Base-by-base conservation (phyloP, 495 filamentous ascomycete species). In the Aspergillus ellipticus region DNA sequence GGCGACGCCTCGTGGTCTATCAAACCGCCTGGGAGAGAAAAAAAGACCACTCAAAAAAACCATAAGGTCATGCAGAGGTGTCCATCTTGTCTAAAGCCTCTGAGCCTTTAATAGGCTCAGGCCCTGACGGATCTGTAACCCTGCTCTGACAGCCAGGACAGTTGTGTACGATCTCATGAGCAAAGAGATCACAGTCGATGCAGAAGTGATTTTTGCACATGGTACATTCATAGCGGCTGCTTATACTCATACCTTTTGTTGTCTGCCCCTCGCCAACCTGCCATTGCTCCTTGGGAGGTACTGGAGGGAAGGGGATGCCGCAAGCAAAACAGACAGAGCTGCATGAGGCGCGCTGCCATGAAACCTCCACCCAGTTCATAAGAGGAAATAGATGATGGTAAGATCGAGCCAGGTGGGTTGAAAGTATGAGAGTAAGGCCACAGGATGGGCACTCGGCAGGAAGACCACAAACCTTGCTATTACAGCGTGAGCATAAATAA, bases 331-430 rank as follows among this genome's bases (percentile, higher is more conserved):
- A 82, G 43, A 66, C 63, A 0, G 71, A 63, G 54, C 74, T 77
- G 45, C 53, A 57, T 8, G 65, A 66, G 4, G 90, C 89, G 22
- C 84, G 80, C 20, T 80, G 63, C 95, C 94, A 98, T 9, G 86
- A 77, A 4, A 98, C 92, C 67, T 92, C 92, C 15, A 82, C 79
- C 92, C 92, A 98, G 65, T 93, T 95, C 7, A 82, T 79, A 17
- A 98, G 75, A 0, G 95, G 94, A 65, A 97, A 97, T 2, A 98
- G 78, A 68, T 98, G 94, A 68, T 97, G 94, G 69, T 97, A 98
- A 9, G 89, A 94, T 6, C 94, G 79, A 16, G 94, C 94, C 31
- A 98, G 76, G 75, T 98, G 94, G 1, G 95, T 98, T n/a, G 89
- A 94, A 1, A 96, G 80, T 51, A 97, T 93, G 22, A 97, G 79